Evolutionary conservation across 1,284 basidiomycete species (phyloP), one percentile per base, ranked within the genome.

Genomic region (Marasmius sp.): DNA sequence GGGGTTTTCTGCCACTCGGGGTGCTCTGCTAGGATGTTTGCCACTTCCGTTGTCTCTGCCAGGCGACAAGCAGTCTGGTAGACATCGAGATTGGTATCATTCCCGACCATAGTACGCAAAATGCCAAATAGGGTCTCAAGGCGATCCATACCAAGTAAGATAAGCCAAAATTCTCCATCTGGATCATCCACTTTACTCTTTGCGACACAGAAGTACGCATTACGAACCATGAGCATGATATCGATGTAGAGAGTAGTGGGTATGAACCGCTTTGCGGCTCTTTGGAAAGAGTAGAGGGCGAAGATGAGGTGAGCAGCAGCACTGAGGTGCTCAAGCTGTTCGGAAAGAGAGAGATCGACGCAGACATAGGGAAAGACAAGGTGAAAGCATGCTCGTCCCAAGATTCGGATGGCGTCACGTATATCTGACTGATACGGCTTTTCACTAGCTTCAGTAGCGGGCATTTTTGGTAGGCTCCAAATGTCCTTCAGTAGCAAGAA

Each of bases 151-250:
- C 71, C 71, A 6, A 69, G 61, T 0, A 66, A 62, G 43, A 71
- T 70, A 5, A 71, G 47, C 36, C 53, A 72, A 60, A 73, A 72
- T 11, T 50, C 11, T 2, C 59, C 59, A 27, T 60, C 51, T 1
- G 69, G 70, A 57, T 69, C 47, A 54, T 67, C 62, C 16, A 66
- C 48, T 39, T 71, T 62, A 6, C 65, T 57, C 58, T 73, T 72
- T 4, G 70, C 68, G 27, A 69, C 66, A 48, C 71, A 74, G 61
- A 76, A 76, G 57, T 66, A 75, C 0, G 67, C 67, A 63, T 74
- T 76, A 62, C 76, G 76, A 41, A 77, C 68, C 71, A 75, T 74
- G 5, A 62, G 62, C 67, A 70, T 68, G 20, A 73, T 61, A 49
- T 76, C 70, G 37, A 70, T 59, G 62, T 69, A 77, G 0, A 70